Evolutionary conservation across 2,329 filamentous ascomycete species (phyloP), one percentile per base, ranked within the genome.

Genomic region (Colletotrichum orbiculare): DNA sequence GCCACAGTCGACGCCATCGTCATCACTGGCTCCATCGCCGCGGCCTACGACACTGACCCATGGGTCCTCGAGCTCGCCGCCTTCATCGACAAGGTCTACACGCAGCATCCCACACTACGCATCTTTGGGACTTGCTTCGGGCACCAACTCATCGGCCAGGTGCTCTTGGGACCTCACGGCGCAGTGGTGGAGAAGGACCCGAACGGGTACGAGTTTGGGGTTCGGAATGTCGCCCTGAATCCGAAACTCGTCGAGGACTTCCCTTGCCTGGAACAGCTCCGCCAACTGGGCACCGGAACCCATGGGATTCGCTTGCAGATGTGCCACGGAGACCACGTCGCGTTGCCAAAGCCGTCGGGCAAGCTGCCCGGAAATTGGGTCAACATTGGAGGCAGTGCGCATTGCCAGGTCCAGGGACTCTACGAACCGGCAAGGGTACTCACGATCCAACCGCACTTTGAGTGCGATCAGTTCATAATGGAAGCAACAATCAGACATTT

Each of bases 61-160:
- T 84, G 81, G 82, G 83, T 84, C 54, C 48, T 80, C 15, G 73
- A 74, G 13, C 73, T 84, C 17, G 77, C 78, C 33, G 73, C 76
- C 60, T 83, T 78, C 55, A 72, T 79, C 7, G 70, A 69, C 15
- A 69, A 70, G 43, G 76, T 73, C 6, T 70, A 73, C 43, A 66
- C 64, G 12, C 4, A 71, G 73, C 10, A 73, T 76, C 10, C 70
- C 73, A 4, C 68, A 71, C 13, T 77, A 74, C 6, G 72, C 35
- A 59, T 83, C 1, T 73, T 83, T 9, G 82, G 82, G 1, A 75
- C 83, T 42, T 84, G 82, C 67, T 84, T 83, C 67, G 81, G 82
- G 2, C 81, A 84, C 54, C 81, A 84, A 70, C 82, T 84, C 35
- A 68, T 84, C 38, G 82, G 77, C 2, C 73, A 81, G 3, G 81